A percentile compares a stretch with the other conserved stretches of the same genome.
Evolutionary conservation across 768 basidiomycete species (phyloP).

Genomic region (Piloderma croceum): DNA sequence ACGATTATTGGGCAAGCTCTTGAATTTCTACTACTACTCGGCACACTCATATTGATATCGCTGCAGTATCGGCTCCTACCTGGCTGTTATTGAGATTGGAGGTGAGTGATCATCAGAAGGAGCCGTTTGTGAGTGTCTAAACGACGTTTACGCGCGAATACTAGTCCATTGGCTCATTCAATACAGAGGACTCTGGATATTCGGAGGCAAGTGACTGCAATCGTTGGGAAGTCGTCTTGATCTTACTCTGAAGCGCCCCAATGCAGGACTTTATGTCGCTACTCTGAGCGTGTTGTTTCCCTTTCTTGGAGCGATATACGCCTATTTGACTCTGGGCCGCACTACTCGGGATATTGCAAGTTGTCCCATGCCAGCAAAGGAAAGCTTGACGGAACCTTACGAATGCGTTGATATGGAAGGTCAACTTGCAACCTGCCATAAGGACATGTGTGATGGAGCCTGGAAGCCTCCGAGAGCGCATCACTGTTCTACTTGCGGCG

Average conservation of each 20-base stretch:
- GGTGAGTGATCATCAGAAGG: background rate
- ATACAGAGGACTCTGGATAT: background rate
- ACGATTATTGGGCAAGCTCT: no score
- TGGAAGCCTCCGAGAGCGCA: background rate
- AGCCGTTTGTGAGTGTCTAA: background rate
- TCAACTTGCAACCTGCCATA: background rate
- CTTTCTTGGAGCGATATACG: background rate
- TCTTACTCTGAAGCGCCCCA: background rate
- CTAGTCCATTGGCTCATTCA: background rate
- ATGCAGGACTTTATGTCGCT: background rate
- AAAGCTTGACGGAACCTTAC: background rate
- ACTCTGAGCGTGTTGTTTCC: background rate
- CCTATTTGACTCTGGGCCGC: background rate
- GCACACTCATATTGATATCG: background rate
- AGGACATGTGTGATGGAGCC: background rate
- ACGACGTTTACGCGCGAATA: background rate
- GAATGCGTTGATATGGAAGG: background rate
- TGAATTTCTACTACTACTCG: no score
- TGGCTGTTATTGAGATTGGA: background rate
- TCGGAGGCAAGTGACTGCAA: background rate
- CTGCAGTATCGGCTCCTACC: background rate
- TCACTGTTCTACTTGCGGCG: background rate
- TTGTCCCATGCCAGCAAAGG: background rate
- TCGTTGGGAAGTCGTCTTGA: background rate
- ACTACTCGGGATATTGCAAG: background rate